Conservation (phyloP, 306 rosid species). For the Lablab purpureus region DNA sequence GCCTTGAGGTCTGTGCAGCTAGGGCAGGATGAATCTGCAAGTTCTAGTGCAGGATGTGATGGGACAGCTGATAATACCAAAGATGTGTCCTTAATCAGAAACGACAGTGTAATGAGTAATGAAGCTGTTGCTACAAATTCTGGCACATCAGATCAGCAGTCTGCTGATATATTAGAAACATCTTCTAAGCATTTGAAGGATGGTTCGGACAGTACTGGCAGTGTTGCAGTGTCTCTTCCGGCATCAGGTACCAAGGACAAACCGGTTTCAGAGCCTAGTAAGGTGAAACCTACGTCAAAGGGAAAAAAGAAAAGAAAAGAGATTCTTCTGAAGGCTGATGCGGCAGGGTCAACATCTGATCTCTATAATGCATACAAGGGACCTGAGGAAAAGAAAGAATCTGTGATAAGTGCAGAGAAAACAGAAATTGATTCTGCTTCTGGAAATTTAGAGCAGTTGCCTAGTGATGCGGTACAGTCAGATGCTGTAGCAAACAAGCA, state of each 20-base stretch:
- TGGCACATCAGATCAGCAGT: constrained; percentile 51
- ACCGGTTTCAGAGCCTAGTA: constrained; percentile 58
- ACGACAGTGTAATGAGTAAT: constrained; percentile 44
- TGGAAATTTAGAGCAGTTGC: constrained; percentile 53
- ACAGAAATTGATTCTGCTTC: constrained; percentile 50
- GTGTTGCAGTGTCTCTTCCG: constrained; percentile 47
- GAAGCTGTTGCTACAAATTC: constrained; percentile 45
- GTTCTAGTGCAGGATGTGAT: constrained; percentile 47
- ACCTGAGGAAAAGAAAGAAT: constrained; percentile 82
- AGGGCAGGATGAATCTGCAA: constrained; percentile 52
- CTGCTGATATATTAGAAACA: constrained; percentile 49
- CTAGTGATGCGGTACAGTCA: constrained; percentile 48
- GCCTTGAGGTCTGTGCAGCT: constrained; percentile 44
- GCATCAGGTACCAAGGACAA: constrained; percentile 56
- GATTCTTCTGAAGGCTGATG: constrained; percentile 83
- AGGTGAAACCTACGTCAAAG: constrained; percentile 53
- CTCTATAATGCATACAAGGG: constrained; percentile 91
- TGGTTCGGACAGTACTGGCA: constrained; percentile 52
- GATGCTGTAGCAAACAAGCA: constrained; percentile 41
- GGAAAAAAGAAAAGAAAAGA: constrained; percentile 69
- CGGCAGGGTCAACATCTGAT: constrained; percentile 85
- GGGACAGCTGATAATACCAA: constrained; percentile 28
- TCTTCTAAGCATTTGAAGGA: constrained; percentile 51
- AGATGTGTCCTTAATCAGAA: constrained; percentile 48
- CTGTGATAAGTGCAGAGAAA: constrained; percentile 46